Evolutionary conservation across 2,329 filamentous ascomycete species (phyloP).

Genomic region (Huntiella abstrusa): DNA sequence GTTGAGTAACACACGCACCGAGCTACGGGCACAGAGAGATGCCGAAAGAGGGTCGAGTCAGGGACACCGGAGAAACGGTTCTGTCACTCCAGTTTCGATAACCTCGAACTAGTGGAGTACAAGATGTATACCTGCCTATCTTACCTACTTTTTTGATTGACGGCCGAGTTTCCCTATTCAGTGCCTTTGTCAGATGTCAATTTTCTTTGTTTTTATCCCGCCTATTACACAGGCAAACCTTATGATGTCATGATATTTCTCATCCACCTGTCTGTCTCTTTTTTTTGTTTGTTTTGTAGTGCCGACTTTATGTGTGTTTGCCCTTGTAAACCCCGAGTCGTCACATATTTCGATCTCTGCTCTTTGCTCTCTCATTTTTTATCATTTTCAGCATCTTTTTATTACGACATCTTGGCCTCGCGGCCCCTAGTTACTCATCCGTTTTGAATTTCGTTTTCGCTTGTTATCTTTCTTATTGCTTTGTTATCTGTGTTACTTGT

Average conservation of each 20-base stretch:
- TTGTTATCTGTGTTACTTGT: neutral
- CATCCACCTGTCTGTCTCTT: neutral
- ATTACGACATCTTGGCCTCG: conserved; percentile 4
- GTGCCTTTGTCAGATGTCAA: neutral
- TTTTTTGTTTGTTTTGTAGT: neutral
- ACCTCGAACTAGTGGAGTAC: conserved; percentile 4
- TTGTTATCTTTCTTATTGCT: neutral
- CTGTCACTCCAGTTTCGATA: conserved; percentile 9
- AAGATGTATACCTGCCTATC: too few relatives aligned
- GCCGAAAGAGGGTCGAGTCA: conserved; percentile 4
- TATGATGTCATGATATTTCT: neutral
- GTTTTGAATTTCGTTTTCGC: neutral
- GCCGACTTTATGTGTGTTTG: conserved; percentile 1
- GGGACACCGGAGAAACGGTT: conserved; percentile 8
- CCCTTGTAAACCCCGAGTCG: neutral
- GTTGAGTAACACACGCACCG: neutral
- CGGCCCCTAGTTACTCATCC: neutral
- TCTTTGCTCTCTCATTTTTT: conserved; percentile 8
- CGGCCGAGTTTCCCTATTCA: neutral
- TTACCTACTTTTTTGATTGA: too few relatives aligned
- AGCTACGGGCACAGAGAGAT: conserved; percentile 5
- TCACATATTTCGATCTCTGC: neutral
- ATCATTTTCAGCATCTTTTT: neutral
- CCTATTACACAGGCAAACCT: too few relatives aligned
- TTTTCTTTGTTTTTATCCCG: neutral